These are phyloP conservation scores for Sanghuangporus weigelae DNA, from an alignment of 1,284 basidiomycete species.

Conservation along the genomic window DNA sequence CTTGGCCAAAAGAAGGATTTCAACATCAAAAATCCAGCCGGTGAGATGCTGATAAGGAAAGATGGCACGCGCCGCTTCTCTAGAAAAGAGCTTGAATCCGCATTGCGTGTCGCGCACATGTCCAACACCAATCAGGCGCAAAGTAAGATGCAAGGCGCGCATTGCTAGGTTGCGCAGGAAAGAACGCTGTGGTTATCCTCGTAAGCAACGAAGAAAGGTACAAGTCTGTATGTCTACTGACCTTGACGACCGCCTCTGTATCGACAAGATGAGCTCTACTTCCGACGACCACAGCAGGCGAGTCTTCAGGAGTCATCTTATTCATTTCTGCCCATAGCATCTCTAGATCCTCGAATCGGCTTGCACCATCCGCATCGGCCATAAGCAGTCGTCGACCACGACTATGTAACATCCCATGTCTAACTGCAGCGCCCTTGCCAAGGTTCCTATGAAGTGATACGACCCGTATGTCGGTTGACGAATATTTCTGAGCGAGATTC, in stretches of 20 bases:
- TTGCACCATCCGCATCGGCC: conserved; percentile 93
- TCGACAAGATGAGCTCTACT: conserved; percentile 89
- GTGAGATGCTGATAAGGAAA: conserved; percentile 82
- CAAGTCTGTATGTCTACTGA: conserved; percentile 28
- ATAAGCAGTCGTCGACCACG: conserved; percentile 80
- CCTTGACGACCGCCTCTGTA: conserved; percentile 92
- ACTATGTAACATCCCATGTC: conserved; percentile 82
- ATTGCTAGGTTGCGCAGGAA: conserved; percentile 86
- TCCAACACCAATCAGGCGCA: conserved; percentile 78
- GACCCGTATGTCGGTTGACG: conserved; percentile 60
- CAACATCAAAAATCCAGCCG: conserved; percentile 95
- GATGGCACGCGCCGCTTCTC: conserved; percentile 69
- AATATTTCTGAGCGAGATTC: conserved; percentile 52
- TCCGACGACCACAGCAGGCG: conserved; percentile 72
- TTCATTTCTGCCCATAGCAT: conserved; percentile 73
- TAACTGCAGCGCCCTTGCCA: conserved; percentile 90
- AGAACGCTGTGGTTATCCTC: conserved; percentile 59
- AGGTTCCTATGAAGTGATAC: conserved; percentile 76
- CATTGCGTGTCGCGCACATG: conserved; percentile 93
- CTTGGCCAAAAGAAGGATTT: conserved; percentile 86
- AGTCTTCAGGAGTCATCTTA: conserved; percentile 40
- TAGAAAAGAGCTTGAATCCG: conserved; percentile 92
- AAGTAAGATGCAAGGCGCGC: conserved; percentile 84
- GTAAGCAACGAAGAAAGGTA: not conserved
- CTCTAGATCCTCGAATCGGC: conserved; percentile 78